Base-by-base conservation (phyloP, 345 rosid genomes). In the Alliaria petiolata region DNA sequence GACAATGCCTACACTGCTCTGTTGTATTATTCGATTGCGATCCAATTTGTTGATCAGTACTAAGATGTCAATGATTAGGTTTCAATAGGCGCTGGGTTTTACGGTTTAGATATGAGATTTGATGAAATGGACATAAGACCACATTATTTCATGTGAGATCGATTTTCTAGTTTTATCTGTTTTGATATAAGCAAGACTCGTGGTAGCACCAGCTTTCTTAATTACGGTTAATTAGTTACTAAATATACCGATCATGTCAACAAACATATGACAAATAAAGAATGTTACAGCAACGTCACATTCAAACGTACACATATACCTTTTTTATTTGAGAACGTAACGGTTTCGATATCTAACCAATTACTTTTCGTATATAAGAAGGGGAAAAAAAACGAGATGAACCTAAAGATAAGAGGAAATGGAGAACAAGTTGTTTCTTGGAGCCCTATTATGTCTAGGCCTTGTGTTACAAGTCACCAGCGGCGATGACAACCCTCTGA, bases 381-480 rank as follows among this genome's bases (percentile, higher is more conserved):
- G 20, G 2, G 3, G 4, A 16, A 6, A 26, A 13, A 26, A 20
- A 12, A 2, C 7, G 2, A 30, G 26, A 73, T 4, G 25, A 68
- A 61, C 25, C 15, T 19, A 36, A 14, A 33, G 0, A 43, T 3
- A 61, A 47, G 8, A 14, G 12, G 3, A 33, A 44, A 53, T 44
- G 74, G 40, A 4, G 35, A 62, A 45, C 10, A 67, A 22, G 30
- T 62, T 61, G 8, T 30, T 45, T 68, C 8, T 62, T 40, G 65
- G 57, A 75, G 6, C 58, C 58, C 31, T 75, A 51, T 20, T 66
- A 34, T 68, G 28, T 22, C 13, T 68, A 15, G 45, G 58, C 74
- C 64, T 62, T 75, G 65, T 28, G 59, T 17, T 53, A 53, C 74
- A 75, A 54, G 60, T 3, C 20, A 75, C 70, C 43, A 19, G 22